Evolutionary conservation across 116 monocot species (phyloP).

Genomic region (Zostera marina): DNA sequence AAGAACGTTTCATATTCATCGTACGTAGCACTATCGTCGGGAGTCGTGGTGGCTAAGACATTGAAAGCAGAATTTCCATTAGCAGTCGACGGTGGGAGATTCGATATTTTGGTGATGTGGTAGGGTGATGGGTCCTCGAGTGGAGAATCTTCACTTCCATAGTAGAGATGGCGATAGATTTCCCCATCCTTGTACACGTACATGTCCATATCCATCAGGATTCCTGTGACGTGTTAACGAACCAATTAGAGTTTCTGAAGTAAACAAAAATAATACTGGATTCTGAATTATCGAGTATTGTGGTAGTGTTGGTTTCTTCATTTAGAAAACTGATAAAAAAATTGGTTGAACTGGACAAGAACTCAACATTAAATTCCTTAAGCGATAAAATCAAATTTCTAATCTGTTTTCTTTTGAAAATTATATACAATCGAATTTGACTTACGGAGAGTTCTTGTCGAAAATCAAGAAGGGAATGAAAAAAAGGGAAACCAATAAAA

Average conservation of each 20-base stretch:
- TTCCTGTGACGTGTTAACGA: neutral
- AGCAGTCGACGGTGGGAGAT: neutral
- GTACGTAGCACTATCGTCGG: neutral
- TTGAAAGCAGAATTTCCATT: neutral
- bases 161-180: neutral
- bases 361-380: too few relatives aligned
- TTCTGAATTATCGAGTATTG: neutral
- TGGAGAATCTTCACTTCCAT: neutral
- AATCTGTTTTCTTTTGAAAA: too few relatives aligned
- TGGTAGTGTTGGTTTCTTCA: too few relatives aligned
- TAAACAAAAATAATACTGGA: neutral
- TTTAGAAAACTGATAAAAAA: too few relatives aligned
- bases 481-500: neutral
- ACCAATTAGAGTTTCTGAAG: neutral
- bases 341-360: too few relatives aligned
- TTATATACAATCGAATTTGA: too few relatives aligned
- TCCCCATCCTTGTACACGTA: constrained; percentile 1
- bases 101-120: neutral
- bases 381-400: too few relatives aligned
- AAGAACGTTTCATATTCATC: neutral
- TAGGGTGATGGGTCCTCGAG: neutral
- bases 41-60: neutral
- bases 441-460: neutral
- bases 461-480: neutral
- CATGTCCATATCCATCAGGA: neutral